Percentiles rank a stretch among this genome's conserved stretches.
These are phyloP conservation scores for Jatropha curcas DNA, from an alignment of 345 rosid genomes.

Conservation along the genomic window DNA sequence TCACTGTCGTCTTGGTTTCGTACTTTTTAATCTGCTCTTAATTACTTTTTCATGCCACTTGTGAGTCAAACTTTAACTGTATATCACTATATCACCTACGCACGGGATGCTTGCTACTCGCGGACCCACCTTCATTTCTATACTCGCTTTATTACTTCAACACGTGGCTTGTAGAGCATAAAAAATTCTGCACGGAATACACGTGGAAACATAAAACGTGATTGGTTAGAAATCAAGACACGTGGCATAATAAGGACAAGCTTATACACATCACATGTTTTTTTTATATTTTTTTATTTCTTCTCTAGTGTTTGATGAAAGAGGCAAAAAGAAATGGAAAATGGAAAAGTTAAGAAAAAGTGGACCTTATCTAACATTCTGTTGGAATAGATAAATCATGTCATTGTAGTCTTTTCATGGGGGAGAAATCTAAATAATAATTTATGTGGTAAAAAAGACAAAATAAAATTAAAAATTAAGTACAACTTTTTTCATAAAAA, in stretches of 20 bases:
- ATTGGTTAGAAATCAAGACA: background rate
- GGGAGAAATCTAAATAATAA: background rate
- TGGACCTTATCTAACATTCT: background rate
- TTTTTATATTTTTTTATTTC: no score
- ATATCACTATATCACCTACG: background rate
- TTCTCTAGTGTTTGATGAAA: no score
- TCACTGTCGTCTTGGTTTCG: background rate
- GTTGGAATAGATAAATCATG: background rate
- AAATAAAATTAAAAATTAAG: background rate
- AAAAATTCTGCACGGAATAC: background rate
- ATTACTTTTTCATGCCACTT: background rate
- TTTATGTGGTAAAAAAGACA: background rate
- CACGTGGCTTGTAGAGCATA: background rate
- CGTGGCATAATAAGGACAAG: background rate
- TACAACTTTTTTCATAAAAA: background rate
- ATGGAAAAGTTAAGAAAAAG: no score
- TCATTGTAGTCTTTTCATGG: background rate
- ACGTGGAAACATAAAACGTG: background rate
- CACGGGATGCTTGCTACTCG: background rate
- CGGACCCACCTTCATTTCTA: background rate
- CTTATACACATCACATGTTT: background rate
- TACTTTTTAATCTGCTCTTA: background rate
- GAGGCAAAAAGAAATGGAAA: no score
- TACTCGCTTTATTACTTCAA: background rate
- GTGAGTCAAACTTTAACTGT: constrained; percentile 1